Evolutionary conservation across 169 alveolate species (phyloP).

Genomic region (Plasmodium coatneyi): DNA sequence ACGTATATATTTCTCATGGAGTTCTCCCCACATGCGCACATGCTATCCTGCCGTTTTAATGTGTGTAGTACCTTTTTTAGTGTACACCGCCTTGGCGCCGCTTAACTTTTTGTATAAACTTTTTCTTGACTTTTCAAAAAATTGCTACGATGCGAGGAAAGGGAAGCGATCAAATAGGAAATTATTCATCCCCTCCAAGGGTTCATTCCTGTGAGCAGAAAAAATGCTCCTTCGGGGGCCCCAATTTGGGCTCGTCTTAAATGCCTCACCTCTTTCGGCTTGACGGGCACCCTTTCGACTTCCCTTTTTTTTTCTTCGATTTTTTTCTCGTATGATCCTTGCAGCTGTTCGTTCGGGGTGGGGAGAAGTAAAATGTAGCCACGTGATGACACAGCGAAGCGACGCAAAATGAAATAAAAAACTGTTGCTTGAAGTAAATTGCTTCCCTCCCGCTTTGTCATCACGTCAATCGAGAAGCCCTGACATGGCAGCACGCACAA

Average conservation of each 20-base stretch:
- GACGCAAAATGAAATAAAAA: not conserved
- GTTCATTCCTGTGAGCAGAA: not conserved
- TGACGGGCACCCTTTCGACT: slow-evolving; percentile 24
- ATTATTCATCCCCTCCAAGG: not conserved
- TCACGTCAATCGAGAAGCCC: not conserved
- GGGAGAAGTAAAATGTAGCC: not conserved
- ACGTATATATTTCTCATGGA: not conserved
- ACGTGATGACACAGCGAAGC: not conserved
- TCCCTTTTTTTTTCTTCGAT: slow-evolving; percentile 67
- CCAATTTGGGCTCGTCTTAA: not conserved
- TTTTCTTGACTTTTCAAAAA: slow-evolving; percentile 54
- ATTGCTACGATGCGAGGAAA: slow-evolving; percentile 12
- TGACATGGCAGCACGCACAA: not conserved
- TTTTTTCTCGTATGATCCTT: slow-evolving; percentile 49
- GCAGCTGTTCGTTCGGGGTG: not conserved
- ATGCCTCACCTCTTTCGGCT: slow-evolving; percentile 51
- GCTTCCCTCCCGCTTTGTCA: not conserved
- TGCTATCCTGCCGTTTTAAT: not conserved
- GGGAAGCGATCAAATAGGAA: not conserved
- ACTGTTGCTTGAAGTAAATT: not conserved
- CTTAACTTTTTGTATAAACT: slow-evolving; percentile 63
- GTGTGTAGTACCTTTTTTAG: slow-evolving; percentile 51
- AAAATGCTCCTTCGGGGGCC: not conserved
- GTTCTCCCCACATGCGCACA: not conserved
- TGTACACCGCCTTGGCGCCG: slow-evolving; percentile 34